These are phyloP conservation scores for Pythium monospermum DNA, from an alignment of 352 stramenopile species.

Conservation along the genomic window DNA sequence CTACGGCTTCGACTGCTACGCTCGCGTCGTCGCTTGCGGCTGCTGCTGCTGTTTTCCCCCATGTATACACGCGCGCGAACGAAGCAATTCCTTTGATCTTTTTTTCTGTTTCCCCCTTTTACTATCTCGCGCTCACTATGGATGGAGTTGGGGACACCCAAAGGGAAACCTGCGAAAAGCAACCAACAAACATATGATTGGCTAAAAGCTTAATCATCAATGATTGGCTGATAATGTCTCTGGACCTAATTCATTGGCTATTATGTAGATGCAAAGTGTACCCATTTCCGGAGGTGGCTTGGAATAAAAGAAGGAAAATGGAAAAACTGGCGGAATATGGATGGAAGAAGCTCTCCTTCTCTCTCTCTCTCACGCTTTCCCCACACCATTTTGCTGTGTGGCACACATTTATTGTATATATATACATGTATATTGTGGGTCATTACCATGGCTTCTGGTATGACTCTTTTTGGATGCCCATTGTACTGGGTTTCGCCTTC, in stretches of 20 bases:
- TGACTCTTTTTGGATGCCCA: too few relatives aligned
- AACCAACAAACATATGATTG: background rate
- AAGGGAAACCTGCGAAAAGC: background rate
- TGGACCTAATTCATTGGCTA: too few relatives aligned
- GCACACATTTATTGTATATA: too few relatives aligned
- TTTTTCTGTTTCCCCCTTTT: background rate
- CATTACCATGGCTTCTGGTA: too few relatives aligned
- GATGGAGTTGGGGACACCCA: background rate
- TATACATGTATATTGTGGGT: too few relatives aligned
- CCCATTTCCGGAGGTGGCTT: background rate
- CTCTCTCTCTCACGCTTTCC: background rate
- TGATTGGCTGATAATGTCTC: too few relatives aligned
- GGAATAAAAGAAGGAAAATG: conserved; percentile 7
- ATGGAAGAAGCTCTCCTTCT: background rate
- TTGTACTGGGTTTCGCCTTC: too few relatives aligned
- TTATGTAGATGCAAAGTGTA: background rate
- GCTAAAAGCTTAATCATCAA: conserved; percentile 4
- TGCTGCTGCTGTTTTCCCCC: conserved; percentile 23
- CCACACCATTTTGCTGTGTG: too few relatives aligned
- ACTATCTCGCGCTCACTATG: conserved; percentile 18
- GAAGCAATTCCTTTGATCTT: background rate
- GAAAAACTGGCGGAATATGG: background rate
- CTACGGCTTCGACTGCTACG: too few relatives aligned
- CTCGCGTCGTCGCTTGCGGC: conserved; percentile 35
- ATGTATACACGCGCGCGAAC: conserved; percentile 2